Base-by-base conservation (phyloP, 192 early-diverging fungal genomes). In the Umbelopsis ramanniana region DNA sequence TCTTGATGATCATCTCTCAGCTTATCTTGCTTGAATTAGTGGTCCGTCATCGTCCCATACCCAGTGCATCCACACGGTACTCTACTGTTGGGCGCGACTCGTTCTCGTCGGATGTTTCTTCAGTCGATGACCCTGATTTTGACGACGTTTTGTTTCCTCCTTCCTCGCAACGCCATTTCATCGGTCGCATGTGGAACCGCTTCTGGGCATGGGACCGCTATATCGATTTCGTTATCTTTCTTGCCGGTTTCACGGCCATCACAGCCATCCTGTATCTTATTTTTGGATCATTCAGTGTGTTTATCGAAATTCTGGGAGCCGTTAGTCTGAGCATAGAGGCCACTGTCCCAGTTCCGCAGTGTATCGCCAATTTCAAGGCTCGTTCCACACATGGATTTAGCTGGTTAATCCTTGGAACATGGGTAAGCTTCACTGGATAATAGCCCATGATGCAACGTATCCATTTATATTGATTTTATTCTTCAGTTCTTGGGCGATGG, bases 261-360 rank as follows among this genome's bases (percentile, higher is more conserved):
- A 43, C 80, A 11, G 55, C 29, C 3, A 15, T 77, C 14, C 67
- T 80, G 12, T 77, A 68, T 71, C 24, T 82, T 6, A 46, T 80
- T 5, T 67, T 84, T 14, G 70, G 74, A 8, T 21, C 60, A 4
- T 57, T 54, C 40, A 11, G 37, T 24, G 67, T 52, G 29, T 82
- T 80, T 76, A 76, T 80, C 33, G 77, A 82, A 43, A 45, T 77
- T 5, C 55, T 84, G 11, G 83, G 83, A 46, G 66, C 70, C 19
- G n/a, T 80, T 23, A 81, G 79, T 47, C 52, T 89, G 23, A 83
- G 87, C 0, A 85, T 89, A 45, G 87, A 87, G 63, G 79, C 81
- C n/a, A 86, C 87, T 5, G 78, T 89, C 9, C 87, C 87, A n/a
- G 60, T 89, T 14, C 87, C 87, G 12, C 87, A 89, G 70, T 82